These are phyloP conservation scores for Talaromyces trachyspermus DNA, from an alignment of 495 filamentous ascomycete genomes.

Conservation along the genomic window DNA sequence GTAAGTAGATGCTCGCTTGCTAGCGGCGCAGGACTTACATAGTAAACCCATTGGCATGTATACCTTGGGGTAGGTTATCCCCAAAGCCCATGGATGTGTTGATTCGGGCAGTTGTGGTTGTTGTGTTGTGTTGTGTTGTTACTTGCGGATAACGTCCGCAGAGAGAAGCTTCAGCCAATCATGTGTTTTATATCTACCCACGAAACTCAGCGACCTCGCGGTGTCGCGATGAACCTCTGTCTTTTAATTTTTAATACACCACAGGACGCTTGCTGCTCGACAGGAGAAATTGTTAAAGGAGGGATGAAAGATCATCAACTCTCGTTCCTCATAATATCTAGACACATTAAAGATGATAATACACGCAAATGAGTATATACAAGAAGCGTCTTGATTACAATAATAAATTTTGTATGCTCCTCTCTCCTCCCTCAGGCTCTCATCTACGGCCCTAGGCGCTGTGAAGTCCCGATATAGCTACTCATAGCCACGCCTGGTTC, in stretches of 20 bases:
- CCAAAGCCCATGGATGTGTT: background rate
- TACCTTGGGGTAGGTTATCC: background rate
- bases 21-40: no score
- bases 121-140: background rate
- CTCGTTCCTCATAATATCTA: conserved; percentile 5
- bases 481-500: conserved; percentile 47
- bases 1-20: no score
- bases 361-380: conserved; percentile 26
- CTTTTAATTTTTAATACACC: background rate
- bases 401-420: background rate
- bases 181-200: no score
- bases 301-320: background rate
- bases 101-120: background rate
- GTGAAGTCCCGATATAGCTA: conserved; percentile 50
- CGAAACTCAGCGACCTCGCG: no score
- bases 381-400: conserved; percentile 17
- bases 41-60: conserved; percentile 5
- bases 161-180: no score
- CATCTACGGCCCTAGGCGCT: conserved; percentile 55
- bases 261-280: no score
- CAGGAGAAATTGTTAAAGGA: no score
- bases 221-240: no score
- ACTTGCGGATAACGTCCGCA: background rate
- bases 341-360: background rate
- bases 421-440: conserved; percentile 5